Conservation (phyloP, 164 flowering plant species). For the Dillenia suffruticosa region DNA sequence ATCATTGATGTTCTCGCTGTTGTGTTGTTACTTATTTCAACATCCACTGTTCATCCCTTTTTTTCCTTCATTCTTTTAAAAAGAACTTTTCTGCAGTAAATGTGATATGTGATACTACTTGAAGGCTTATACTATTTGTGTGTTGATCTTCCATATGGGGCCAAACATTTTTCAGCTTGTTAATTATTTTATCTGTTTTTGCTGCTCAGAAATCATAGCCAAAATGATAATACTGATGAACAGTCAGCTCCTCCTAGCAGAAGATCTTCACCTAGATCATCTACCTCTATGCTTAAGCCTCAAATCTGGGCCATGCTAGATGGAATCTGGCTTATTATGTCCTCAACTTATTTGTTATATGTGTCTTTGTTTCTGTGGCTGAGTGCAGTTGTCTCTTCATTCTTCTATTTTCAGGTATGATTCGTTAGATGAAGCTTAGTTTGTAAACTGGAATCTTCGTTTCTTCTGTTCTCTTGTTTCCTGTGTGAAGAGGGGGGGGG, state of each 20-base stretch:
- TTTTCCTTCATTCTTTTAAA: background rate
- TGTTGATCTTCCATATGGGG: background rate
- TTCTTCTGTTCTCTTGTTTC: too few relatives aligned
- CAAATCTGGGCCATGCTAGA: conserved; percentile 71
- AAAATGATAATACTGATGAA: conserved; percentile 22
- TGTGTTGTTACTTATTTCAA: background rate
- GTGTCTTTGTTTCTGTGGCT: conserved; percentile 88
- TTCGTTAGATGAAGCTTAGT: too few relatives aligned
- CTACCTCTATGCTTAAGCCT: conserved; percentile 41
- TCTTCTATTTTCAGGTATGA: conserved; percentile 92
- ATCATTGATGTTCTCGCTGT: too few relatives aligned
- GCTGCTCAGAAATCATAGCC: conserved; percentile 41
- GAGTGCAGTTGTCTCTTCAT: conserved; percentile 91
- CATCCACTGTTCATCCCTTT: too few relatives aligned
- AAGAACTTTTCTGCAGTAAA: too few relatives aligned
- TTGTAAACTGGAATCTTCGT: too few relatives aligned
- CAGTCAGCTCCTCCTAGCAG: conserved; percentile 14
- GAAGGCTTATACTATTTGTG: too few relatives aligned
- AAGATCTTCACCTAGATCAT: conserved; percentile 43
- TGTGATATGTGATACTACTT: too few relatives aligned
- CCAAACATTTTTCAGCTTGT: background rate
- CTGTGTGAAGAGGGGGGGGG: too few relatives aligned
- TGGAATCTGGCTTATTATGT: conserved; percentile 69
- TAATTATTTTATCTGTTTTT: conserved; percentile 14
- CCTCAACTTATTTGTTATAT: conserved; percentile 70